Percentiles rank a stretch among this genome's conserved stretches.
Conservation (phyloP, 2,329 filamentous ascomycete species). For the Gliomastix tumulicola region DNA sequence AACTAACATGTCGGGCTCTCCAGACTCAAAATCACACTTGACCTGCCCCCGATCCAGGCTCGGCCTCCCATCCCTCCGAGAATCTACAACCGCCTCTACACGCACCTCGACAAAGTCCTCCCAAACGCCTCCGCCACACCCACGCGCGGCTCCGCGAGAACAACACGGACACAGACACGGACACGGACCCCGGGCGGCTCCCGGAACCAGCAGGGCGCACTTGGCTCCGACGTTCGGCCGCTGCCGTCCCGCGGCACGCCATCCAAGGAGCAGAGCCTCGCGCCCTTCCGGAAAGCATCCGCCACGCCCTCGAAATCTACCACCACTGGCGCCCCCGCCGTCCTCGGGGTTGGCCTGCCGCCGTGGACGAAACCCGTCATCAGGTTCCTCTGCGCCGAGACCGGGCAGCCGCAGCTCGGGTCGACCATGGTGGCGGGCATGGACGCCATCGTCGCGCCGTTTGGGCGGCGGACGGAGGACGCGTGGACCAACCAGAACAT, state of each 20-base stretch:
- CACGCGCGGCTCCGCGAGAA: conserved; percentile 17
- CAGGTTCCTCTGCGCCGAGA: conserved; percentile 53
- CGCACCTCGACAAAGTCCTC: conserved; percentile 70
- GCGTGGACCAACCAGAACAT: conserved; percentile 41
- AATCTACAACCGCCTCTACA: conserved; percentile 78
- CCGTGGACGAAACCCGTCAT: conserved; percentile 66
- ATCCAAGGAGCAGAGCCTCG: conserved; percentile 35
- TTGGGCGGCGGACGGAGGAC: conserved; percentile 36
- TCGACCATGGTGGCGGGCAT: conserved; percentile 72
- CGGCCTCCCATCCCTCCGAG: conserved; percentile 72
- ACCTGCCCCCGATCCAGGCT: conserved; percentile 70
- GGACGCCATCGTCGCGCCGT: conserved; percentile 43
- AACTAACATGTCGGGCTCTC: too few relatives aligned
- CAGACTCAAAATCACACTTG: conserved; percentile 68
- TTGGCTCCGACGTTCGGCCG: conserved; percentile 18
- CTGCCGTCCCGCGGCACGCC: conserved; percentile 35
- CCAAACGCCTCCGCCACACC: conserved; percentile 27
- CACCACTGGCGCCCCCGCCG: conserved; percentile 12
- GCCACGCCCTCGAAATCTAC: conserved; percentile 36
- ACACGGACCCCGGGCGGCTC: conserved; percentile 21
- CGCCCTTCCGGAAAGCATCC: conserved; percentile 29
- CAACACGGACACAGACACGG: too few relatives aligned
- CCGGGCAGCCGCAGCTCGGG: conserved; percentile 54
- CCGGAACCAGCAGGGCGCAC: conserved; percentile 3
- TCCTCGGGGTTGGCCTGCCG: conserved; percentile 30